Conservation (phyloP, 192 early-diverging fungal genomes). For the Backusella mclennaniae region DNA sequence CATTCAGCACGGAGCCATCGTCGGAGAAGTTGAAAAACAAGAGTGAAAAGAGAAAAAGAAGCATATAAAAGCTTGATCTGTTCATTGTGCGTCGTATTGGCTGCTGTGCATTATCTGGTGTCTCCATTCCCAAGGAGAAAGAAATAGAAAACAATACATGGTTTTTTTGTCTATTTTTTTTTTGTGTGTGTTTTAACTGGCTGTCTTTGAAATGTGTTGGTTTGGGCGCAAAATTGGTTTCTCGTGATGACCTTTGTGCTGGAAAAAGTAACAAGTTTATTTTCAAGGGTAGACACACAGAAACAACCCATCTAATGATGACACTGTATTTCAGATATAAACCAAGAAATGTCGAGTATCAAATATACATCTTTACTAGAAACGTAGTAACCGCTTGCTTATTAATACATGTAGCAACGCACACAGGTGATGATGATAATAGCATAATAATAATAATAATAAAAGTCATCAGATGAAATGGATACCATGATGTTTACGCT, state of each 20-base stretch:
- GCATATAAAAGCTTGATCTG: constrained; percentile 34
- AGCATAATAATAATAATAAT: no score
- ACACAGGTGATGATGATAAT: no score
- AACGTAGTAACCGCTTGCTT: no score
- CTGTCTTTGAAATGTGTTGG: neutral
- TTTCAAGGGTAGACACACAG: neutral
- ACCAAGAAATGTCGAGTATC: no score
- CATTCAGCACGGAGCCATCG: constrained; percentile 26
- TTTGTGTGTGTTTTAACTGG: neutral
- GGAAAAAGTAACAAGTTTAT: neutral
- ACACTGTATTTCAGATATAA: no score
- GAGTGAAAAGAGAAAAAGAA: constrained; percentile 40
- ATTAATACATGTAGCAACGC: no score
- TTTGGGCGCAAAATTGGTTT: neutral
- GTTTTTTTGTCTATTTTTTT: no score
- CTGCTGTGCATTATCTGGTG: constrained; percentile 14
- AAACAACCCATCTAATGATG: no score
- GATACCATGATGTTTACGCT: no score
- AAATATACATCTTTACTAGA: no score
- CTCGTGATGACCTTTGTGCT: neutral
- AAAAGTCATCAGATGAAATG: no score
- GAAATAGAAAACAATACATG: neutral
- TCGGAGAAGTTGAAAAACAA: constrained; percentile 45
- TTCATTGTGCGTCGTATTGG: constrained; percentile 29
- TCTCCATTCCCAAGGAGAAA: neutral